These are phyloP conservation scores for Urochloa ruziziensis DNA, from an alignment of 176 grass and related monocot species.

Conservation along the genomic window DNA sequence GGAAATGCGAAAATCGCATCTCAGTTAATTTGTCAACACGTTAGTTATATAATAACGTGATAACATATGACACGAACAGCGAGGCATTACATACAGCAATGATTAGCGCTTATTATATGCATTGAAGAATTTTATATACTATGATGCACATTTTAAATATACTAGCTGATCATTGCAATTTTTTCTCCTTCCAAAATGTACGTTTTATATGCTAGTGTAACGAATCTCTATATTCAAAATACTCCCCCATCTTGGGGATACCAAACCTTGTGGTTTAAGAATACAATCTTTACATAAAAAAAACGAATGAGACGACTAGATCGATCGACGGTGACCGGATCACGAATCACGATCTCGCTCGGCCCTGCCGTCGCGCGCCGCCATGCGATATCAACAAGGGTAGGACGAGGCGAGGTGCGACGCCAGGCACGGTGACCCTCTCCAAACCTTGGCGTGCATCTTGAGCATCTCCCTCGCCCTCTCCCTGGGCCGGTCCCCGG, in stretches of 20 bases:
- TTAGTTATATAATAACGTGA: not conserved
- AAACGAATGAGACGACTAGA: not conserved
- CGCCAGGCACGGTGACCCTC: slow-evolving; percentile 68
- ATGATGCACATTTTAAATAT: not conserved
- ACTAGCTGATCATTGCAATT: too few species aligned
- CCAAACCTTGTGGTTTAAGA: slow-evolving; percentile 5
- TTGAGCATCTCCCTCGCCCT: slow-evolving; percentile 75
- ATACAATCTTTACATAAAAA: slow-evolving; percentile 22
- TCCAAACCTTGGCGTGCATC: slow-evolving; percentile 84
- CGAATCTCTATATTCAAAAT: not conserved
- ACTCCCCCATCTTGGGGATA: not conserved
- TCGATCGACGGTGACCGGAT: not conserved
- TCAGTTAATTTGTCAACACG: not conserved
- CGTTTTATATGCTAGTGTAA: not conserved
- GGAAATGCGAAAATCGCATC: not conserved
- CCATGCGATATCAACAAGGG: slow-evolving; percentile 62
- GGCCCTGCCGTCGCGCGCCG: too few species aligned
- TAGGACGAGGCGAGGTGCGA: slow-evolving; percentile 43
- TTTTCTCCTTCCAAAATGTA: not conserved
- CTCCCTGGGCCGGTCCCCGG: slow-evolving; percentile 47
- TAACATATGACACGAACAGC: not conserved
- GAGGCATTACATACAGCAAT: not conserved
- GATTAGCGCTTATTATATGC: not conserved
- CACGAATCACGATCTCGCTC: not conserved
- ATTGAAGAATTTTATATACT: not conserved